Base-by-base conservation (phyloP, 1,284 basidiomycete species). In the Ganoderma lingzhi region DNA sequence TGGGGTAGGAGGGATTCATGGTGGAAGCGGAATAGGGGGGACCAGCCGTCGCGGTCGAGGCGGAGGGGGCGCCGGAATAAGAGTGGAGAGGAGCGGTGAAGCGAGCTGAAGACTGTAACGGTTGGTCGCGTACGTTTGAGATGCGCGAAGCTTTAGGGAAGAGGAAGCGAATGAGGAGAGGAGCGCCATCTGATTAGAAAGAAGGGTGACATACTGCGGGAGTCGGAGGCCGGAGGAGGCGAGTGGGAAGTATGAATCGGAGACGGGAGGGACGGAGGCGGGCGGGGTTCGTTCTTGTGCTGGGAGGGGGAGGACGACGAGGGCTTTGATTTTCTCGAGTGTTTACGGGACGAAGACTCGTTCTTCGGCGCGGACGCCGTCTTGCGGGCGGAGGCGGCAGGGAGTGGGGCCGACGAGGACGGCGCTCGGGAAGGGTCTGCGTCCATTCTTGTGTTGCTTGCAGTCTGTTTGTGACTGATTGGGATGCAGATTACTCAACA, bases 1-100 rank as follows among this genome's bases (percentile, higher is more conserved):
- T 82, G 48, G 86, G 84, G 77, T 86, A 91, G 73, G 83, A 78
- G 12, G 86, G 88, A 75, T 91, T 91, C 90, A 93, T 93, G 77
- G 89, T 83, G 71, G 70, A 66, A 65, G 71, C 71, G 53, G 67
- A 17, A 63, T 55, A 68, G 37, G 45, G 32, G 63, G 62, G 30
- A 44, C 51, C 23, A 39, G 77, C 72, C 12, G 80, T 77, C 63
- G 62, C 69, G 75, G 72, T 65, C 53, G 75, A 82, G 60, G 79
- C 77, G 66, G 67, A 62, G 72, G 72, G 60, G 42, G 74, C 82
- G 63, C 79, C 80, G 59, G 87, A 85, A 78, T 88, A 87, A 44
- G 87, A 85, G 77, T 87, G 87, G 65, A 85, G 82, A 70, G 85
- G 79, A 66, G 84, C 81, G 63, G 83, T 81, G 76, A 84, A 83